Conservation (phyloP, 352 stramenopile genomes). For the Phytopythium aichiense region DNA sequence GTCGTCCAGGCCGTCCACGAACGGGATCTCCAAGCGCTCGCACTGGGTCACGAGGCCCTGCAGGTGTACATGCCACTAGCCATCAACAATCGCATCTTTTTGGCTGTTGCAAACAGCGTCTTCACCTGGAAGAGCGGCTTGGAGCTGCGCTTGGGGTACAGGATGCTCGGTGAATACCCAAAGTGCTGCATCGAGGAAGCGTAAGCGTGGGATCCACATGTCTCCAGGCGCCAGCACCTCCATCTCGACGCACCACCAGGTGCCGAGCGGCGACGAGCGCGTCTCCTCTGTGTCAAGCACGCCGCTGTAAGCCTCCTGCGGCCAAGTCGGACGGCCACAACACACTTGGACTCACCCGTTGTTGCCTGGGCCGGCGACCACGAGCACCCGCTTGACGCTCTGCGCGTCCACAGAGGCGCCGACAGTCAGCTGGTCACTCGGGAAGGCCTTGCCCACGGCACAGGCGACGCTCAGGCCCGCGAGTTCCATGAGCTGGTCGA, state of each 20-base stretch:
- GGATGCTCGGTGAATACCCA: conserved; percentile 90
- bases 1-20: conserved; percentile 47
- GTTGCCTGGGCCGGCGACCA: conserved; percentile 97
- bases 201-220: background rate
- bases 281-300: conserved; percentile 77
- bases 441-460: conserved; percentile 80
- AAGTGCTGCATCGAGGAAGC: conserved; percentile 81
- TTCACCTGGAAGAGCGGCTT: conserved; percentile 78
- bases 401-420: background rate
- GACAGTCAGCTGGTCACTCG: background rate
- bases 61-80: background rate
- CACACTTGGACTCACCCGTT: conserved; percentile 82
- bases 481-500: conserved; percentile 99
- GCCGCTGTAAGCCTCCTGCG: background rate
- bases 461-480: conserved; percentile 94
- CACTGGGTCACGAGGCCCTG: conserved; percentile 78
- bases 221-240: background rate
- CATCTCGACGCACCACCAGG: conserved; percentile 63
- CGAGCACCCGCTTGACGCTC: conserved; percentile 62
- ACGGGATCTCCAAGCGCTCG: conserved; percentile 72
- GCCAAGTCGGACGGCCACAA: too few species aligned
- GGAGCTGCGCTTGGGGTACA: conserved; percentile 93
- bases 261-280: conserved; percentile 97
- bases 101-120: too few species aligned
- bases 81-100: background rate